These are phyloP conservation scores for Boletus smithii DNA, from an alignment of 1,284 basidiomycete species.

Conservation along the genomic window DNA sequence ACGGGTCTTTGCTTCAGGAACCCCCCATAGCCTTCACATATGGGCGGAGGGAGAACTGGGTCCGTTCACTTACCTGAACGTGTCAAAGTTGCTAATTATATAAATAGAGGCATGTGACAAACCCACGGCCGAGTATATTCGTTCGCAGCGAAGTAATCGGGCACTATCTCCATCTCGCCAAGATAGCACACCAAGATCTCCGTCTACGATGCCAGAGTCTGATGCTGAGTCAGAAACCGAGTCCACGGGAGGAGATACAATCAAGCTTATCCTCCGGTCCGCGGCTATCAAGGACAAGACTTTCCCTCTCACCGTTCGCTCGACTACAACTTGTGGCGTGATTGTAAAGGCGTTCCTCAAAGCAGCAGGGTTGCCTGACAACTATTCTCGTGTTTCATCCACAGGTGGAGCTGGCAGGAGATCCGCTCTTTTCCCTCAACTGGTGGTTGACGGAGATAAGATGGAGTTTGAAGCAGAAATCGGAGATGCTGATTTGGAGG, in stretches of 20 bases:
- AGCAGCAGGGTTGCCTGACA: conserved; percentile 53
- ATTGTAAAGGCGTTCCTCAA: conserved; percentile 70
- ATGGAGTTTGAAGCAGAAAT: conserved; percentile 56
- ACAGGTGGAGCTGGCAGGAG: conserved; percentile 32
- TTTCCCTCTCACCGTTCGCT: conserved; percentile 63
- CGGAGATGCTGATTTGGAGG: conserved; percentile 64
- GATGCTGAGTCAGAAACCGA: conserved; percentile 42
- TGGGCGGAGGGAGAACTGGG: conserved; percentile 66
- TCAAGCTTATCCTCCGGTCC: conserved; percentile 65
- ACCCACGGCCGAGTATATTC: conserved; percentile 58
- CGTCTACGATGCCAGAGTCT: conserved; percentile 25
- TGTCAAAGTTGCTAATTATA: conserved; percentile 9
- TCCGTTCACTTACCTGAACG: conserved; percentile 31
- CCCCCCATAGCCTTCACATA: conserved; percentile 59
- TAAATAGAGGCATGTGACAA: conserved; percentile 60
- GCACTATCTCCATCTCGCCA: conserved; percentile 26
- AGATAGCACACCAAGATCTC: conserved; percentile 11
- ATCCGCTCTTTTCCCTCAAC: conserved; percentile 38
- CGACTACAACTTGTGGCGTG: conserved; percentile 68
- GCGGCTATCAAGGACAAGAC: conserved; percentile 44
- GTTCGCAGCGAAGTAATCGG: conserved; percentile 37
- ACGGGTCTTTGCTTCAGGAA: conserved; percentile 63
- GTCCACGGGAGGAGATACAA: conserved; percentile 45
- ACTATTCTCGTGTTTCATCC: conserved; percentile 43
- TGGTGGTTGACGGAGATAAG: conserved; percentile 68